Percentiles rank a stretch among this genome's conserved stretches.
Evolutionary conservation across 345 rosid genomes (phyloP).

Genomic region (Rhodamnia rubescens): DNA sequence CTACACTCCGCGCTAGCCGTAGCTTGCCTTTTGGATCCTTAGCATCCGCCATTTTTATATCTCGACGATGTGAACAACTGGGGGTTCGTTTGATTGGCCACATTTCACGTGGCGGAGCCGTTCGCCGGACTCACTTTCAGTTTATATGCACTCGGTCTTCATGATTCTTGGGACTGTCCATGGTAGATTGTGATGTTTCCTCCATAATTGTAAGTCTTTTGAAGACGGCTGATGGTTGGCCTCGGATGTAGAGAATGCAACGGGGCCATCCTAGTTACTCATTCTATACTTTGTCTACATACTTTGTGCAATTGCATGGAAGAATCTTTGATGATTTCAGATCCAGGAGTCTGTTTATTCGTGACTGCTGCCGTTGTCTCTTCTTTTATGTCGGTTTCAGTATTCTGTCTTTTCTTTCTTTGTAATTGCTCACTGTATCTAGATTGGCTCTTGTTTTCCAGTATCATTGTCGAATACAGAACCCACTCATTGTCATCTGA

Average conservation of each 20-base stretch:
- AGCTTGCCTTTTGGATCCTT: neutral
- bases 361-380: neutral
- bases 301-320: neutral
- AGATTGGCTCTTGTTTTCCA: neutral
- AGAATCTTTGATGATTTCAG: neutral
- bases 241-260: neutral
- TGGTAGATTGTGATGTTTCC: neutral
- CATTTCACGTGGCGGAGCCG: neutral
- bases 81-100: neutral
- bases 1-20: neutral
- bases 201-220: neutral
- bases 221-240: neutral
- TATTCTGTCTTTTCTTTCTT: neutral
- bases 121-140: neutral
- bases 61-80: neutral
- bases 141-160: neutral
- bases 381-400: neutral
- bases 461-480: slow-evolving; percentile 13
- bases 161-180: neutral
- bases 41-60: neutral
- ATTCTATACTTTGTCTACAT: neutral
- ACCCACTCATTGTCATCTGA: slow-evolving; percentile 2
- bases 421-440: neutral
- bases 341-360: neutral
- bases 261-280: neutral